phyloP scores from a whole-genome alignment of 78 protist species.

The Creolimax fragrantissima region DNA sequence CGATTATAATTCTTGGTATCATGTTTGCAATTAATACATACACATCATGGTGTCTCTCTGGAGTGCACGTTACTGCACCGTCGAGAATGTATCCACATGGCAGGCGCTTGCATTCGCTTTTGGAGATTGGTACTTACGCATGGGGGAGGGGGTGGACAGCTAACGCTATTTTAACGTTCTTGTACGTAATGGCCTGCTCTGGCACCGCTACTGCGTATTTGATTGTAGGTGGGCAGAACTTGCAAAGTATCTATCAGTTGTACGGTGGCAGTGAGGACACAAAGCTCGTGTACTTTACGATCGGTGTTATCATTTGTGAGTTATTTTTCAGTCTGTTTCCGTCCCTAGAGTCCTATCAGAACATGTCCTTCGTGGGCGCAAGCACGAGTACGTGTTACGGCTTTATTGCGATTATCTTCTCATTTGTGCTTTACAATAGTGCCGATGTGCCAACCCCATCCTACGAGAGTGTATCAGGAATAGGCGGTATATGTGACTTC shows the following conservation, averaged over 20 bases:
- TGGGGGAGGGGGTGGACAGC: not conserved
- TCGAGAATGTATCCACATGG: not conserved
- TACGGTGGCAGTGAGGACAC: not conserved
- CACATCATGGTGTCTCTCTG: not conserved
- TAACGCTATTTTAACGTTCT: not conserved
- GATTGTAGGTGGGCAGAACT: slow-evolving; percentile 2
- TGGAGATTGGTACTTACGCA: not conserved
- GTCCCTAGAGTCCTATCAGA: not conserved
- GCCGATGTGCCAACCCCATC: not conserved
- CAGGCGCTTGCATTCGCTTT: not conserved
- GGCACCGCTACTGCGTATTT: slow-evolving; percentile 3
- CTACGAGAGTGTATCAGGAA: not conserved
- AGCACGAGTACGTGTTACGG: not conserved
- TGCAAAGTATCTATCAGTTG: not conserved
- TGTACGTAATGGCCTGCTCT: not conserved
- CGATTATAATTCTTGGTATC: not conserved
- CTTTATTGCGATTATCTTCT: not conserved
- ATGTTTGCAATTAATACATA: not conserved
- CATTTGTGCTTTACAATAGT: not conserved
- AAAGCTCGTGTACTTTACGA: not conserved
- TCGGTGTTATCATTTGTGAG: not conserved
- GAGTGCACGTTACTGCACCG: not conserved
- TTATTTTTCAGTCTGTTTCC: not conserved
- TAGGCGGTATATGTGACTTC: not conserved
- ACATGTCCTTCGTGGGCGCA: slow-evolving; percentile 7